phyloP scores from a whole-genome alignment of 225 moss, liverwort and hornwort genomes.

The Polytrichum commune region DNA sequence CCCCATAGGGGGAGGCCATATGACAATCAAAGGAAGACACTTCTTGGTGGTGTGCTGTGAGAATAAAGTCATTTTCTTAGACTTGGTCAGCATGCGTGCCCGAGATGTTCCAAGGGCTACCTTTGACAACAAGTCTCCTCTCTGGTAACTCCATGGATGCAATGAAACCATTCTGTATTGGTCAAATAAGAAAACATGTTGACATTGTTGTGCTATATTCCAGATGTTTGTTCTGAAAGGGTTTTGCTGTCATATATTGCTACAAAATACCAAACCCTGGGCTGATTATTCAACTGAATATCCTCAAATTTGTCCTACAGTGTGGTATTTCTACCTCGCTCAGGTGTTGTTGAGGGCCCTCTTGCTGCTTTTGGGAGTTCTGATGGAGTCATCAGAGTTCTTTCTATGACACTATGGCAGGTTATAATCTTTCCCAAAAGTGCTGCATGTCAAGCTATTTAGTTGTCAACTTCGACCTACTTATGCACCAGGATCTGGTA shows the following conservation, averaged over 20 bases:
- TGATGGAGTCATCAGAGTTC: slow-evolving; percentile 90
- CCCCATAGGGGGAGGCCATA: slow-evolving; percentile 66
- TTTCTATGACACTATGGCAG: slow-evolving; percentile 95
- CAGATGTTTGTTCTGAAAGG: no score
- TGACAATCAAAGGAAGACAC: slow-evolving; percentile 92
- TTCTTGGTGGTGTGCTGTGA: slow-evolving; percentile 97
- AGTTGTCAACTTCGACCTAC: no score
- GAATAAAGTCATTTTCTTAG: slow-evolving; percentile 94
- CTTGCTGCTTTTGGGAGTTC: slow-evolving; percentile 98
- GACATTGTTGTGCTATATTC: no score
- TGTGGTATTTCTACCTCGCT: slow-evolving; percentile 94
- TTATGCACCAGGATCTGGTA: no score
- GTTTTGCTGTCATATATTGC: no score
- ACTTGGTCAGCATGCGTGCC: slow-evolving; percentile 97
- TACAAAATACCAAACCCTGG: no score
- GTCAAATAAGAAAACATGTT: no score
- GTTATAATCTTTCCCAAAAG: slow-evolving; percentile 27
- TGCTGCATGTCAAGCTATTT: no score
- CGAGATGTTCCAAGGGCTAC: slow-evolving; percentile 90
- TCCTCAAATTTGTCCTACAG: slow-evolving; percentile 32
- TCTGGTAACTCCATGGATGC: slow-evolving; percentile 51
- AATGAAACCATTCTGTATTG: no score
- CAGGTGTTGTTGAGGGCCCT: slow-evolving; percentile 86
- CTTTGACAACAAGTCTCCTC: slow-evolving; percentile 96
- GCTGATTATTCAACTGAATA: background rate